These are phyloP conservation scores for Barnettozyma pratensis DNA, from an alignment of 805 yeast species.

Conservation along the genomic window DNA sequence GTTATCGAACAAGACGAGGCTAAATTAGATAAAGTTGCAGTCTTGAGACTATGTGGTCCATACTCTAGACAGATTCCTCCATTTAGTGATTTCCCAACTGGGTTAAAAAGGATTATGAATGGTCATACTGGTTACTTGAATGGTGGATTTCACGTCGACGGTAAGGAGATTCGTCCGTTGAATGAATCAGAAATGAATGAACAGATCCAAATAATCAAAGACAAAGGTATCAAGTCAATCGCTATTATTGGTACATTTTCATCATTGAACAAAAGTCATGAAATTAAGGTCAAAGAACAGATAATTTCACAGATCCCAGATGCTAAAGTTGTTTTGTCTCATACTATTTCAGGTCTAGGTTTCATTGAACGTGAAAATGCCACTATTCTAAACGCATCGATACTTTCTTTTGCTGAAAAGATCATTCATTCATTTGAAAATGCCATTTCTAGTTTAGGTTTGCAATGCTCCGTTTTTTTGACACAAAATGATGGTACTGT, in stretches of 20 bases:
- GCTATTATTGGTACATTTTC: slow-evolving; percentile 39
- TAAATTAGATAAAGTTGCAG: slow-evolving; percentile 38
- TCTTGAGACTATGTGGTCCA: slow-evolving; percentile 38
- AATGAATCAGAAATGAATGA: slow-evolving; percentile 25
- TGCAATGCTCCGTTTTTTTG: slow-evolving; percentile 32
- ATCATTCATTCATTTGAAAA: slow-evolving; percentile 35
- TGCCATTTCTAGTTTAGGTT: slow-evolving; percentile 32
- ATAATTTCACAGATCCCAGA: slow-evolving; percentile 31
- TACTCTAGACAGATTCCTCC: slow-evolving; percentile 34
- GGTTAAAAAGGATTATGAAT: slow-evolving; percentile 29
- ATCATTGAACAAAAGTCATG: slow-evolving; percentile 33
- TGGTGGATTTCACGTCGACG: slow-evolving; percentile 40
- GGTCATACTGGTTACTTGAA: slow-evolving; percentile 31
- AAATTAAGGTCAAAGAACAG: slow-evolving; percentile 28
- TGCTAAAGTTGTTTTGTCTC: slow-evolving; percentile 33
- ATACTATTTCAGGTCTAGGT: slow-evolving; percentile 39
- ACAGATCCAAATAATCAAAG: slow-evolving; percentile 29
- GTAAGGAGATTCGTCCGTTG: slow-evolving; percentile 31
- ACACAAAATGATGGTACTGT: slow-evolving; percentile 49
- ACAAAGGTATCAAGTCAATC: slow-evolving; percentile 29
- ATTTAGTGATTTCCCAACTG: slow-evolving; percentile 39
- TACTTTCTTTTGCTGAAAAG: slow-evolving; percentile 36
- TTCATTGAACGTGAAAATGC: slow-evolving; percentile 44
- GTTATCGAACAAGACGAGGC: slow-evolving; percentile 40
- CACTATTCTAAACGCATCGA: slow-evolving; percentile 40